A percentile compares a stretch with the other conserved stretches of the same genome.
Conservation (phyloP, 2,329 filamentous ascomycete genomes). For the Nemania abortiva region DNA sequence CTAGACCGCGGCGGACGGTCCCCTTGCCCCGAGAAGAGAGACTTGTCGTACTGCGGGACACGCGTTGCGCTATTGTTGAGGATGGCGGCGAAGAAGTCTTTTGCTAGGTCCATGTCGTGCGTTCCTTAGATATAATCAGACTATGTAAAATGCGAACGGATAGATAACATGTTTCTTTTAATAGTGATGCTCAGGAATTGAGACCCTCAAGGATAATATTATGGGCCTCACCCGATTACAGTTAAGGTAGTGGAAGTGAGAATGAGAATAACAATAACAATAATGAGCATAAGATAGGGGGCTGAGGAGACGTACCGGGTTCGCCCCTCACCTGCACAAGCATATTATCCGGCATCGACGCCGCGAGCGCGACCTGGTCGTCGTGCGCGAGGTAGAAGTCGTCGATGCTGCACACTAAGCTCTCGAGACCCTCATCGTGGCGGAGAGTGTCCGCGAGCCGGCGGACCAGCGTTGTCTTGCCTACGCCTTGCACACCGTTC, state of each 20-base stretch:
- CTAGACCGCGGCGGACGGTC: constrained; percentile 73
- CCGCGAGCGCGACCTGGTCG: constrained; percentile 74
- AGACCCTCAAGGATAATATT: background rate
- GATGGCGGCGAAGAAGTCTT: constrained; percentile 70
- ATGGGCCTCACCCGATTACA: no score
- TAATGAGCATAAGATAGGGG: no score
- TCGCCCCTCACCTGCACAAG: constrained; percentile 86
- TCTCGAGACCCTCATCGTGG: constrained; percentile 67
- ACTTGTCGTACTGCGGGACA: constrained; percentile 87
- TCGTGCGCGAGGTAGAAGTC: constrained; percentile 86
- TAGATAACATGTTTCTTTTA: background rate
- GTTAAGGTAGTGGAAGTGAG: background rate
- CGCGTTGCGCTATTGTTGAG: constrained; percentile 64
- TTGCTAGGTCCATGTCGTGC: constrained; percentile 78
- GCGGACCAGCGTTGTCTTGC: constrained; percentile 88
- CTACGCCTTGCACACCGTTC: constrained; percentile 91
- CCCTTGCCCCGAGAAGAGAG: constrained; percentile 78
- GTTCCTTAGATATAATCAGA: constrained; percentile 58
- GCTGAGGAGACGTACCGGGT: constrained; percentile 67
- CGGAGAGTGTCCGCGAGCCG: constrained; percentile 73
- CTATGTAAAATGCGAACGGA: background rate
- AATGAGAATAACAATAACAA: background rate
- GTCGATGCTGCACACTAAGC: constrained; percentile 84
- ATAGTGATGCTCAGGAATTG: background rate
- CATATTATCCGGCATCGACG: constrained; percentile 75